A percentile compares a stretch with the other conserved stretches of the same genome.
Evolutionary conservation across 345 rosid species (phyloP).

Genomic region (Gossypium turneri): DNA sequence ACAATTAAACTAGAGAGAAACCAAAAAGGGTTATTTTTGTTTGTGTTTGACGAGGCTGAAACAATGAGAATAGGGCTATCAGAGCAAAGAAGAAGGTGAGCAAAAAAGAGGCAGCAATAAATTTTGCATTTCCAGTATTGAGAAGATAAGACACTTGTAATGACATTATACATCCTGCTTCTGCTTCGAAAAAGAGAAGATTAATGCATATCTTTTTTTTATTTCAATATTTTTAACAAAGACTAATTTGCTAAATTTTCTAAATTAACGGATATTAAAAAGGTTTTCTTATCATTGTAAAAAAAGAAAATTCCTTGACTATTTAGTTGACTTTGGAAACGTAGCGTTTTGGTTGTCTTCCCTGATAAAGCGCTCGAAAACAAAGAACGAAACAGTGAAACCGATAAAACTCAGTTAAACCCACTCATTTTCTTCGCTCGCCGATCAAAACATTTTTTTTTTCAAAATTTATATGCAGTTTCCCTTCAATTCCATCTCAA

Average conservation of each 20-base stretch:
- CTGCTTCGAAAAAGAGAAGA: too few relatives aligned
- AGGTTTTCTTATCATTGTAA: too few relatives aligned
- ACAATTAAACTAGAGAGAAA: not conserved
- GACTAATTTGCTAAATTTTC: too few relatives aligned
- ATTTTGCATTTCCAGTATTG: too few relatives aligned
- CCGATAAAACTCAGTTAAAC: conserved; percentile 10
- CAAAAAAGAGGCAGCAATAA: conserved; percentile 6
- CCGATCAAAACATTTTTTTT: not conserved
- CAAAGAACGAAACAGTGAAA: not conserved
- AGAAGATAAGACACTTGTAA: too few relatives aligned
- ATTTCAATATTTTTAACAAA: too few relatives aligned
- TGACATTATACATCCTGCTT: too few relatives aligned
- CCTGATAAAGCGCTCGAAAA: not conserved
- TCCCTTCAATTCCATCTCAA: not conserved
- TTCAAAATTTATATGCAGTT: not conserved
- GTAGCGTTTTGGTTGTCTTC: not conserved
- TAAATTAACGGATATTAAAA: too few relatives aligned
- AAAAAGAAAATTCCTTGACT: too few relatives aligned
- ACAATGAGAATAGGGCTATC: conserved; percentile 18
- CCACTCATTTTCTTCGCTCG: not conserved
- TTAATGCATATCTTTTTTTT: too few relatives aligned
- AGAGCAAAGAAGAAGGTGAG: conserved; percentile 2
- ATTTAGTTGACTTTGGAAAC: not conserved
- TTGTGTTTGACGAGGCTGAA: conserved; percentile 6
- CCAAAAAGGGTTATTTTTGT: not conserved